Evolutionary conservation across 208 protist species (phyloP).

Genomic region (Leishmania major): DNA sequence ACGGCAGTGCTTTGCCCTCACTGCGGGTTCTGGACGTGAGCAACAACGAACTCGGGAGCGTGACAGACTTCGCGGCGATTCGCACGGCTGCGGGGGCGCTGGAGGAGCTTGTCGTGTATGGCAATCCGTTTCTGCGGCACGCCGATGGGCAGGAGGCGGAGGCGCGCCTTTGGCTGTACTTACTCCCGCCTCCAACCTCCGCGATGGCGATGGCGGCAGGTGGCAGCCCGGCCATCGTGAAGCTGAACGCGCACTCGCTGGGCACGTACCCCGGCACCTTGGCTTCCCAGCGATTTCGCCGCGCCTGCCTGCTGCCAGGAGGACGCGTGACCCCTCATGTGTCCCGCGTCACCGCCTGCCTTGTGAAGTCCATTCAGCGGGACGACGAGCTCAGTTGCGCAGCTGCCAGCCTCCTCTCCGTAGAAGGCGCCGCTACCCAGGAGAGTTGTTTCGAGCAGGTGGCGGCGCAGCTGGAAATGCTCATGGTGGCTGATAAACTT

Average conservation of each 20-base stretch:
- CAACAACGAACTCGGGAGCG: constrained; percentile 49
- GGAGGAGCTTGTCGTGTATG: constrained; percentile 46
- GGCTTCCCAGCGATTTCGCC: constrained; percentile 22
- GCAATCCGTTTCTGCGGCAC: constrained; percentile 68
- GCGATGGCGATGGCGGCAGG: neutral
- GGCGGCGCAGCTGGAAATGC: constrained; percentile 15
- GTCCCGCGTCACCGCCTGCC: neutral
- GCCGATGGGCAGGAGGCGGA: constrained; percentile 26
- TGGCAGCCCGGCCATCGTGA: neutral
- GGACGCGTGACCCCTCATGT: constrained; percentile 2
- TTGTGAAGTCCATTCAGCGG: constrained; percentile 25
- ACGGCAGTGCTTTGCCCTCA: constrained; percentile 22
- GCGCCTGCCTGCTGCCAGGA: constrained; percentile 19
- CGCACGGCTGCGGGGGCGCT: constrained; percentile 42
- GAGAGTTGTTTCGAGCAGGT: constrained; percentile 29
- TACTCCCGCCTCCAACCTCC: constrained; percentile 8
- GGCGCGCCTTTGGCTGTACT: constrained; percentile 26
- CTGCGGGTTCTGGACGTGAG: constrained; percentile 59
- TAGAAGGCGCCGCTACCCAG: constrained; percentile 26
- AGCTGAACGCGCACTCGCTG: constrained; percentile 15
- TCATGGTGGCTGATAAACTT: neutral
- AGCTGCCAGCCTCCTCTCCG: constrained; percentile 22
- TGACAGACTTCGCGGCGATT: constrained; percentile 47
- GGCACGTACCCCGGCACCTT: constrained; percentile 18
- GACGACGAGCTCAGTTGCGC: constrained; percentile 6